Percentiles rank a stretch among this genome's conserved stretches.
These are phyloP conservation scores for Phytophthora hybrid DNA, from an alignment of 352 stramenopile genomes.

Conservation along the genomic window DNA sequence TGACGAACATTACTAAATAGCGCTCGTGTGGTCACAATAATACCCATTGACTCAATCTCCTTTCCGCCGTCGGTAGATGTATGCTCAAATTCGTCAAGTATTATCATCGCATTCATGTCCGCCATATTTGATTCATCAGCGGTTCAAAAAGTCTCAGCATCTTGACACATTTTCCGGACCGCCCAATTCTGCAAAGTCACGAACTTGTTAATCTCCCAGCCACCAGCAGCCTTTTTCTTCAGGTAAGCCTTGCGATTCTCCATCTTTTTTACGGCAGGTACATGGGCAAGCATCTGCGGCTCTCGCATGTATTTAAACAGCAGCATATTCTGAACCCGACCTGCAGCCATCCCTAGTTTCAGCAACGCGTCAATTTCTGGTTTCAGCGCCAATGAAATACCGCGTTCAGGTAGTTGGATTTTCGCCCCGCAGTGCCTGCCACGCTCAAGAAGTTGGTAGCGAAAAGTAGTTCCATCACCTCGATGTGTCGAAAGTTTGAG, in stretches of 20 bases:
- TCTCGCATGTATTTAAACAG: slow-evolving; percentile 1
- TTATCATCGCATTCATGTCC: too few species aligned
- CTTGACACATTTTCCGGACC: slow-evolving; percentile 13
- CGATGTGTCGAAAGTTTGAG: neutral
- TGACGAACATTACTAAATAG: too few species aligned
- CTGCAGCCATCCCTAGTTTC: neutral
- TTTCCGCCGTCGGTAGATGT: too few species aligned
- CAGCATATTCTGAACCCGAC: neutral
- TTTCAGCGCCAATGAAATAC: neutral
- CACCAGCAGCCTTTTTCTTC: neutral
- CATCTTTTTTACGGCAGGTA: neutral
- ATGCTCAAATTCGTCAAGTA: too few species aligned
- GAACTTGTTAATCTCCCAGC: slow-evolving; percentile 1
- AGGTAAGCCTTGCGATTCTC: neutral
- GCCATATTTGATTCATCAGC: slow-evolving; percentile 11
- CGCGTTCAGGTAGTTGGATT: neutral
- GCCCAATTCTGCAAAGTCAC: neutral
- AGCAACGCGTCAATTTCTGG: neutral
- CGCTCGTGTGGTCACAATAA: too few species aligned
- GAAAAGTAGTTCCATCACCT: neutral
- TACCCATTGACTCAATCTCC: too few species aligned
- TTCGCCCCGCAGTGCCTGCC: neutral
- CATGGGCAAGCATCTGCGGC: neutral
- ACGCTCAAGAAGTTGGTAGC: slow-evolving; percentile 8
- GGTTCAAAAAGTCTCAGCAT: neutral